Evolutionary conservation across 2,329 filamentous ascomycete genomes (phyloP), one percentile per base, ranked within the genome.

Genomic region (Trichophyton equinum): DNA sequence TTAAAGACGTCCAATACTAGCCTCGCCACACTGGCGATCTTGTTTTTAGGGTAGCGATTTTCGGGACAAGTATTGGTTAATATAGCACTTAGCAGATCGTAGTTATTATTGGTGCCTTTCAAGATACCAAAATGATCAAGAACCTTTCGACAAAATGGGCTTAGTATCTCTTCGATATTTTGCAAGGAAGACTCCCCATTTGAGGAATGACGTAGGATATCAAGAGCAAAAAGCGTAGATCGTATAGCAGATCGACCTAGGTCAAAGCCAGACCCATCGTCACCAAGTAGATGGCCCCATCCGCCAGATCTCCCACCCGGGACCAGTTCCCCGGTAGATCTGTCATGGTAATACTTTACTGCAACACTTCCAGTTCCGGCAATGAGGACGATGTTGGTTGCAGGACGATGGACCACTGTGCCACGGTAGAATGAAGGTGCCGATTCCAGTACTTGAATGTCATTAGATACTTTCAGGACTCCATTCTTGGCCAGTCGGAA

Each of bases 211-310:
- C 57, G 61, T 13, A 65, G 61, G 2, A 68, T 60, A 58, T 77
- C 74, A 7, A 71, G 62, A 2, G 64, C 61, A 1, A 62, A 62
- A n/a, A 78, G 62, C 0, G 74, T 68, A 3, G 65, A 61, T 11
- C 72, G 69, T 11, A 76, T 65, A 0, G 70, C 75, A 57, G 71
- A 67, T 30, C 71, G 64, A 1, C 76, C 76, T 13, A 78, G 74
- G 1, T 71, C 69, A 63, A 72, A 77, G 2, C 74, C 76, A 0
- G 71, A 71, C 0, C 76, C 76, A 42, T 78, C 74, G 57, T 79
- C 77, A 0, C 76, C 75, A 1, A 78, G 66, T 4, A 77, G 65
- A 60, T 73, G 68, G 2, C 76, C 76, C 76, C 77, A 78, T 11
- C 77, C 77, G 1, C 76, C 76, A 3, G 69, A 68, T 2, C 76